Conservation (phyloP, 371 early-diverging fungal genomes). For the Mucor irregularis region DNA sequence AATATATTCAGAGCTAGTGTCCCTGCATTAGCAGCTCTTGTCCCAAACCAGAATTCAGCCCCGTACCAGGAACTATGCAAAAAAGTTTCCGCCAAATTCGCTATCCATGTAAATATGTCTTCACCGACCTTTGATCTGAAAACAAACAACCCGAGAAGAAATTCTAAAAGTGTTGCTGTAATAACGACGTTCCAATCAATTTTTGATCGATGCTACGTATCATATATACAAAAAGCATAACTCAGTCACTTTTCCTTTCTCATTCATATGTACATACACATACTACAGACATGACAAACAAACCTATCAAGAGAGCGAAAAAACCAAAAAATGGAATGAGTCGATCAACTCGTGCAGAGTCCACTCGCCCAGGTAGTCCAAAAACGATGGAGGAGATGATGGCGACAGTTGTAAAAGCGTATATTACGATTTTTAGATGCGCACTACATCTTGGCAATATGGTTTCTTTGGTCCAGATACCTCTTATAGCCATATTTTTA, state of each 20-base stretch:
- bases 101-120: conserved; percentile 70
- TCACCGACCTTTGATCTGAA: conserved; percentile 73
- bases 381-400: conserved; percentile 58
- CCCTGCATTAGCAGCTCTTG: conserved; percentile 21
- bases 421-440: neutral
- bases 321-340: conserved; percentile 74
- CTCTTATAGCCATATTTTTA: too few relatives aligned
- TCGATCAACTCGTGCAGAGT: conserved; percentile 61
- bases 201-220: conserved; percentile 43
- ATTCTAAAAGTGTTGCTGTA: conserved; percentile 73
- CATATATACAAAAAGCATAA: too few relatives aligned
- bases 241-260: neutral
- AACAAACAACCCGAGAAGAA: conserved; percentile 75
- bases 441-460: too few relatives aligned
- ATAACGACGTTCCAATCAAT: conserved; percentile 76
- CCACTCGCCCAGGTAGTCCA: conserved; percentile 42
- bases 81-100: conserved; percentile 58
- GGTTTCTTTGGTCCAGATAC: neutral
- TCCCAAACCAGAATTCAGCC: conserved; percentile 69
- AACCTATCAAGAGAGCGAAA: conserved; percentile 50
- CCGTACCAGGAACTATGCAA: conserved; percentile 65
- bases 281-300: conserved; percentile 58
- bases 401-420: conserved; percentile 17
- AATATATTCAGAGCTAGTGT: conserved; percentile 70
- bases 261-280: neutral